Conservation (phyloP, 1,284 basidiomycete species). For the Moesziomyces parantarcticus region DNA sequence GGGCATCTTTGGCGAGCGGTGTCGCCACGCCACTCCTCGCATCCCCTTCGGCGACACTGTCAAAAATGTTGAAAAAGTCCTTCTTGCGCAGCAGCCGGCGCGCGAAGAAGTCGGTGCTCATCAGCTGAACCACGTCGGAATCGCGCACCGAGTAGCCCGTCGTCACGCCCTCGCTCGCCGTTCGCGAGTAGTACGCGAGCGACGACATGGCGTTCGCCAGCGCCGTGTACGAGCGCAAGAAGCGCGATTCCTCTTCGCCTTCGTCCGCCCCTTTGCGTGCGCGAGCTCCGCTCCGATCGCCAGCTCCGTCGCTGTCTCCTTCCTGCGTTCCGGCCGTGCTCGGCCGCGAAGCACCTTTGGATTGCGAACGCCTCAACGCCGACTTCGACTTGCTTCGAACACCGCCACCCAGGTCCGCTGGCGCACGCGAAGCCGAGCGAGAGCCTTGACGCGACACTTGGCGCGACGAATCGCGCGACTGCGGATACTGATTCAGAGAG, state of each 20-base stretch:
- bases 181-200: constrained; percentile 40
- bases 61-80: constrained; percentile 44
- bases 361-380: constrained; percentile 15
- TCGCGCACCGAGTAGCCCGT: constrained; percentile 50
- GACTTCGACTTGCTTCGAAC: constrained; percentile 16
- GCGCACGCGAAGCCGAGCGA: constrained; percentile 19
- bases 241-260: constrained; percentile 39
- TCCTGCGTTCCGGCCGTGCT: constrained; percentile 4
- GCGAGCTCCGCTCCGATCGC: constrained; percentile 1
- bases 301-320: constrained; percentile 2
- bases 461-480: constrained; percentile 24
- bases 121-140: constrained; percentile 58
- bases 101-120: constrained; percentile 56
- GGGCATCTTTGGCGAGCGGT: constrained; percentile 17
- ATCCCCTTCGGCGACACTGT: constrained; percentile 9
- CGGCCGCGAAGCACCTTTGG: constrained; percentile 10
- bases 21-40: constrained; percentile 15
- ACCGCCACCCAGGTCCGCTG: neutral
- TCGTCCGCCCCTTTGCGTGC: constrained; percentile 9
- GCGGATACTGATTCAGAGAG: constrained; percentile 18
- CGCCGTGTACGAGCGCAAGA: constrained; percentile 56
- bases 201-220: constrained; percentile 55
- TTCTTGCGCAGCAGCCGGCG: constrained; percentile 32
- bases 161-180: constrained; percentile 24
- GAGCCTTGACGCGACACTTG: constrained; percentile 16